These are phyloP conservation scores for Dissoconium aciculare DNA, from an alignment of 2,329 filamentous ascomycete species.

Conservation along the genomic window DNA sequence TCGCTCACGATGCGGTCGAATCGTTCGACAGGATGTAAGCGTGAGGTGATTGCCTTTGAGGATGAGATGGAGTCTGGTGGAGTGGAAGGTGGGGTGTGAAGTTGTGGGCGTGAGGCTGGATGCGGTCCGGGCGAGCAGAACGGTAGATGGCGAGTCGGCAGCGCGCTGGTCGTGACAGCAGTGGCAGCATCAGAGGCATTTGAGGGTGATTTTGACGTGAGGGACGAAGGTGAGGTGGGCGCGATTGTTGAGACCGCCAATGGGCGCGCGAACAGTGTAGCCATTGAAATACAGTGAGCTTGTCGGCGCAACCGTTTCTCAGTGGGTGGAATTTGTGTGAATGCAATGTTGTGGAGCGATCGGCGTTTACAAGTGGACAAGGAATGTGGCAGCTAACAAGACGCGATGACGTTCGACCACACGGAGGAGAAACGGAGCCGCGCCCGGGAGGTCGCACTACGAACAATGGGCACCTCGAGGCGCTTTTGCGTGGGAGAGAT, in stretches of 20 bases:
- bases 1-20: conserved; percentile 42
- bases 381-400: neutral
- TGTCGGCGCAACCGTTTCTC: neutral
- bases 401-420: neutral
- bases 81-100: conserved; percentile 39
- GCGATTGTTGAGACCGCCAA: conserved; percentile 20
- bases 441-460: neutral
- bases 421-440: neutral
- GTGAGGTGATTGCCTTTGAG: conserved; percentile 46
- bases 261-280: conserved; percentile 28
- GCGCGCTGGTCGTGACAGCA: conserved; percentile 38
- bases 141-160: conserved; percentile 82
- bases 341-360: too few relatives aligned
- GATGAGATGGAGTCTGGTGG: conserved; percentile 37
- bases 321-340: too few relatives aligned
- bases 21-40: conserved; percentile 58
- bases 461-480: neutral
- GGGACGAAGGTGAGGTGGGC: conserved; percentile 36
- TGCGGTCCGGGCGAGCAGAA: conserved; percentile 65
- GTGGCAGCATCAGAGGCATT: too few relatives aligned
- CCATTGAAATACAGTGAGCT: conserved; percentile 22
- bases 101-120: conserved; percentile 34
- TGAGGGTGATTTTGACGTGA: conserved; percentile 43
- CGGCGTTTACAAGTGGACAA: too few relatives aligned
- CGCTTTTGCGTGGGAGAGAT: neutral